Evolutionary conservation across 257 asterid species (phyloP), one percentile per base, ranked within the genome.

Genomic region (Leonotis leonurus): DNA sequence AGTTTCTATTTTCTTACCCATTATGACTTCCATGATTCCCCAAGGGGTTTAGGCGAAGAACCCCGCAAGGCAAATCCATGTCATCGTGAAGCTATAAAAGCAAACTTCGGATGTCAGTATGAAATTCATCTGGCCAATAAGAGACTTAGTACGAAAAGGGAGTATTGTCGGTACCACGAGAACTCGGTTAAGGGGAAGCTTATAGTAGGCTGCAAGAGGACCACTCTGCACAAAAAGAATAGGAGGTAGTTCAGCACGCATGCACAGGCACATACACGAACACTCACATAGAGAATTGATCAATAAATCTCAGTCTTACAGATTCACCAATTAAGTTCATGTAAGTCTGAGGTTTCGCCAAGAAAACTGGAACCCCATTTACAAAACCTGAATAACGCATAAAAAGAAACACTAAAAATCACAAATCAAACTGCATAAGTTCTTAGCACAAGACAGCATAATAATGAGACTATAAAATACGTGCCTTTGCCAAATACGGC

Each of bases 311-410:
- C 8, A 40, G 24, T 70, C 90, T 75, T 82, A 92, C 97, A 26
- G 95, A 87, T 85, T 89, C 95, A 70, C 99, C 99, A 46, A 89
- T 86, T 51, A 92, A 75, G 71, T 92, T 89, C 99, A 92, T 89
- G 75, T 74, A 86, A 4, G 97, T 89, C 64, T 89, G 99, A 25
- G 99, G 99, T 78, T 92, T 92, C 17, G 96, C 96, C 78, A 92
- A 71, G 68, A 92, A 78, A 62, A 92, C 84, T 3, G 96, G 97
- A 77, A 77, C 70, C 17, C 74, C 94, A 55, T 77, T 69, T 41
- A 86, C 81, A 51, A 86, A 73, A 65, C 96, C 99, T 92, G 87
- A 64, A 51, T 56, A 53, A 51, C 56, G 30, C 30, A 65, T 17
- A 9, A 51, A 57, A 52, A 30, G 56, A 54, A 9, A 33, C 45